Percentiles rank a stretch among this genome's conserved stretches.
Conservation (phyloP, 2,329 filamentous ascomycete species). For the Colletotrichum sp. region DNA sequence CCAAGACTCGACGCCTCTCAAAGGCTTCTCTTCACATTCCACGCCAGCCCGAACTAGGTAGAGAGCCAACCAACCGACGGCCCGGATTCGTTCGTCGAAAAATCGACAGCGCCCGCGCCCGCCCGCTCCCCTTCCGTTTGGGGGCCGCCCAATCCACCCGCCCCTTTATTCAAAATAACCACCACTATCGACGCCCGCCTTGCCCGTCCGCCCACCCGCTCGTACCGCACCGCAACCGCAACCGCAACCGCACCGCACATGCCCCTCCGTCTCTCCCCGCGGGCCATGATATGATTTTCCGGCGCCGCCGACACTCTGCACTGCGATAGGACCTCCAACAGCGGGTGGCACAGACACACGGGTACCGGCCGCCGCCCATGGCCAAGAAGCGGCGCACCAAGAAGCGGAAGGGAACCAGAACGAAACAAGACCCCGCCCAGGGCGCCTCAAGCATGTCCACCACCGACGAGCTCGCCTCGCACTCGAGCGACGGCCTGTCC, state of each 20-base stretch:
- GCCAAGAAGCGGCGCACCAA: constrained; percentile 37
- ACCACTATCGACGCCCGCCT: background rate
- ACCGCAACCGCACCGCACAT: background rate
- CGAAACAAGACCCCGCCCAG: constrained; percentile 18
- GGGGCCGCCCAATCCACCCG: background rate
- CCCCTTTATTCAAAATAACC: background rate
- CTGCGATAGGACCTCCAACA: constrained; percentile 10
- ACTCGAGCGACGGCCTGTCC: constrained; percentile 36
- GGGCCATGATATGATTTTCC: constrained; percentile 15
- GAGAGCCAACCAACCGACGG: background rate
- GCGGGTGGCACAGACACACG: constrained; percentile 18
- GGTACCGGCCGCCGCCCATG: constrained; percentile 32
- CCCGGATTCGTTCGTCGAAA: constrained; percentile 1
- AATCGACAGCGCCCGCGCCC: background rate
- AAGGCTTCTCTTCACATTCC: background rate
- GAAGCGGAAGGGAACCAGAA: constrained; percentile 29
- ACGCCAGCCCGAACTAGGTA: background rate
- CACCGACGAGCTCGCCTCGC: constrained; percentile 33
- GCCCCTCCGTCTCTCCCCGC: background rate
- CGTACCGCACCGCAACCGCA: background rate
- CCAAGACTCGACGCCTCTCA: background rate
- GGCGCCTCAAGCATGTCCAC: constrained; percentile 32
- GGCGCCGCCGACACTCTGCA: background rate
- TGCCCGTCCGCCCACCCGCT: background rate
- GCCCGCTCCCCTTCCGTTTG: background rate